phyloP scores from a whole-genome alignment of 768 basidiomycete genomes.

The Russula olivacea region DNA sequence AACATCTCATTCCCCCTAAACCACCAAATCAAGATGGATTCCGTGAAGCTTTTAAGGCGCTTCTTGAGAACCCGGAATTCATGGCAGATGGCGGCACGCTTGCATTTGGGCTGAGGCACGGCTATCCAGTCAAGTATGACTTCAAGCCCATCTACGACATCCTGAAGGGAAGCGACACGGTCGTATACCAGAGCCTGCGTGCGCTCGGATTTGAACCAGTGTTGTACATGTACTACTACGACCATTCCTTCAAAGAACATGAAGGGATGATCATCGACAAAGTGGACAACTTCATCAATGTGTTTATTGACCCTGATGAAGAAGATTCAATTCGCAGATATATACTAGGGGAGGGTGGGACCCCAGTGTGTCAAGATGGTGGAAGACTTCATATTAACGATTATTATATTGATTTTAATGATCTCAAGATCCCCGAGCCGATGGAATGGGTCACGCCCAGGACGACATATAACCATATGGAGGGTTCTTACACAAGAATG shows the following conservation, averaged over 20 bases:
- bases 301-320: too few relatives aligned
- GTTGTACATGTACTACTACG: not conserved
- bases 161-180: constrained; percentile 14
- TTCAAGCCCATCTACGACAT: not conserved
- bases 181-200: not conserved
- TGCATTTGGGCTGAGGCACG: not conserved
- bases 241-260: too few relatives aligned
- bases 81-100: not conserved
- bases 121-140: not conserved
- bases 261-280: not conserved
- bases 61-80: not conserved
- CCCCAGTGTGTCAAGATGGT: not conserved
- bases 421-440: not conserved
- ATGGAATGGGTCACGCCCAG: not conserved
- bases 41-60: not conserved
- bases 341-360: not conserved
- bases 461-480: not conserved
- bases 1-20: not conserved
- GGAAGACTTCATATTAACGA: too few relatives aligned
- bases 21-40: constrained; percentile 12
- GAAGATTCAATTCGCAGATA: not conserved
- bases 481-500: too few relatives aligned
- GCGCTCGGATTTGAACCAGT: constrained; percentile 1
- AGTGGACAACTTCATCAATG: not conserved
- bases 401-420: too few relatives aligned